Evolutionary conservation across 2,329 filamentous ascomycete species (phyloP).

Genomic region (Pochonia chlamydosporia): DNA sequence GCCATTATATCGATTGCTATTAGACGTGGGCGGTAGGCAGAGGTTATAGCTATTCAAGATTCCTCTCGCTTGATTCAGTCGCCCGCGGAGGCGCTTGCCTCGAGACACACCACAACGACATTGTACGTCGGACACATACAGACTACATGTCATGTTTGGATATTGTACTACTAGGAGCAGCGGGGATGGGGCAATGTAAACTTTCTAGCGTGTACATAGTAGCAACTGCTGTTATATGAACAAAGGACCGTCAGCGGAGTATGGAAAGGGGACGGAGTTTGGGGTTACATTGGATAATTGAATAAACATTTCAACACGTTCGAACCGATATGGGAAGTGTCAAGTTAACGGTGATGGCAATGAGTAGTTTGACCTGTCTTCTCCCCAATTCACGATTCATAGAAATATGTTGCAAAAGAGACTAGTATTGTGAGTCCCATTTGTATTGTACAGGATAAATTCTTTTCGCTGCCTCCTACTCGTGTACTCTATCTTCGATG

Average conservation of each 20-base stretch:
- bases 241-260: neutral
- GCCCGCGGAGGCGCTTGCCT: neutral
- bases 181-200: slow-evolving; percentile 7
- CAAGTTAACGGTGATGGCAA: too few species aligned
- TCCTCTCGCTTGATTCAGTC: neutral
- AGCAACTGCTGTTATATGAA: slow-evolving; percentile 3
- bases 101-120: neutral
- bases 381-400: too few species aligned
- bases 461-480: neutral
- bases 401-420: too few species aligned
- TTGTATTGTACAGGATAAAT: neutral
- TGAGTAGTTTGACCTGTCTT: too few species aligned
- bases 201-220: slow-evolving; percentile 16
- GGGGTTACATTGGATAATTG: slow-evolving; percentile 9
- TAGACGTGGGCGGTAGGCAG: neutral
- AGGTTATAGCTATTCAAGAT: slow-evolving; percentile 1
- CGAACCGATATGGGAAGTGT: neutral
- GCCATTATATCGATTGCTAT: neutral
- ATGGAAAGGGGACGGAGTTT: slow-evolving; percentile 10
- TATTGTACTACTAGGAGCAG: slow-evolving; percentile 19
- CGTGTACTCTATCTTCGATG: slow-evolving; percentile 40
- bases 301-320: neutral
- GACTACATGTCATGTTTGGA: slow-evolving; percentile 14
- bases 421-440: too few species aligned
- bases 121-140: neutral